These are phyloP conservation scores for Calonectria honghensis DNA, from an alignment of 2,329 filamentous ascomycete genomes.

Conservation along the genomic window DNA sequence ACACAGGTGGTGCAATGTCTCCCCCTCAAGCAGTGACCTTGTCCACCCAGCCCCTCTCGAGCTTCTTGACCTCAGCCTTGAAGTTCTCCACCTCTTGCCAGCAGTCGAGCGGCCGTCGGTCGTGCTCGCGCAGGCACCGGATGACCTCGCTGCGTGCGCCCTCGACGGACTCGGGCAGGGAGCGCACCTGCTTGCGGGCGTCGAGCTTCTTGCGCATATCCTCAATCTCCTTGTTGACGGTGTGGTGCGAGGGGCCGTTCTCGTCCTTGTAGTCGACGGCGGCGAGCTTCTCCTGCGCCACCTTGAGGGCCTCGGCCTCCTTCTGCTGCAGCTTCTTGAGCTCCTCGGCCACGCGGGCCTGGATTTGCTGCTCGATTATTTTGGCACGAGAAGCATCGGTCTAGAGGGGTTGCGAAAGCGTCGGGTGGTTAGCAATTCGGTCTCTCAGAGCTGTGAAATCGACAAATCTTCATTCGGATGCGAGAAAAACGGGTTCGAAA, in stretches of 20 bases:
- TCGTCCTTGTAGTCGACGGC: conserved; percentile 62
- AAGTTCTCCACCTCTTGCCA: conserved; percentile 95
- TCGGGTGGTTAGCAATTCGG: conserved; percentile 41
- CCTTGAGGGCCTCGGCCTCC: conserved; percentile 80
- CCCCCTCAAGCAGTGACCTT: conserved; percentile 76
- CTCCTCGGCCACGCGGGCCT: conserved; percentile 89
- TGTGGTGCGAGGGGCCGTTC: conserved; percentile 62
- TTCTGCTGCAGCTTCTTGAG: conserved; percentile 85
- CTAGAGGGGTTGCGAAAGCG: conserved; percentile 67
- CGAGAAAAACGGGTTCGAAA: conserved; percentile 42
- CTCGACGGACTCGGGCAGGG: conserved; percentile 83
- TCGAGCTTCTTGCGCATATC: conserved; percentile 76
- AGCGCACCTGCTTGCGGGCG: conserved; percentile 78
- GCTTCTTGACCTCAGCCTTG: conserved; percentile 88
- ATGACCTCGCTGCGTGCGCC: conserved; percentile 85
- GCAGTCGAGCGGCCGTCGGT: conserved; percentile 92
- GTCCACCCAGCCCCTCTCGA: conserved; percentile 93
- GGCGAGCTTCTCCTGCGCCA: conserved; percentile 79
- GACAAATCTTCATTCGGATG: not conserved
- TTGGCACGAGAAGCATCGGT: conserved; percentile 91
- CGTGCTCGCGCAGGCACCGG: conserved; percentile 87
- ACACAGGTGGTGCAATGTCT: conserved; percentile 8
- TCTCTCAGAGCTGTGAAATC: not conserved
- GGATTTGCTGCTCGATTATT: conserved; percentile 89
- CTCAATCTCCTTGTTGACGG: conserved; percentile 76